phyloP scores from a whole-genome alignment of 1,139 yeast species.

The Candida dubliniensis region DNA sequence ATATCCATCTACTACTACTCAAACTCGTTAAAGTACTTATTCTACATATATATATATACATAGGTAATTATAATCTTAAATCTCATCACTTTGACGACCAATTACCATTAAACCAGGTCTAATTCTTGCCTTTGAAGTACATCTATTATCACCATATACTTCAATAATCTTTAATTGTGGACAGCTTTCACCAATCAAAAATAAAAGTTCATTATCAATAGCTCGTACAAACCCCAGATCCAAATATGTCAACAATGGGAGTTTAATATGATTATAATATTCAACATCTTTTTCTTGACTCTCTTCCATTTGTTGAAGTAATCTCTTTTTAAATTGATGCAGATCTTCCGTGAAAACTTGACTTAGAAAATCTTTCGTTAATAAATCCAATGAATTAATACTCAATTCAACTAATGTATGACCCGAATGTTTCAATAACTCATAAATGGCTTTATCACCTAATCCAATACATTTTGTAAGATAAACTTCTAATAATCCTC shows the following conservation, averaged over 20 bases:
- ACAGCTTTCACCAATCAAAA: slow-evolving; percentile 54
- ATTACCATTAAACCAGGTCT: slow-evolving; percentile 61
- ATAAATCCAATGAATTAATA: slow-evolving; percentile 65
- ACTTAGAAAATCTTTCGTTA: slow-evolving; percentile 51
- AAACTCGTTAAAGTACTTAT: no score
- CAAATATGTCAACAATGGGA: slow-evolving; percentile 60
- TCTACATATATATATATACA: background rate
- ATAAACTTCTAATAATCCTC: slow-evolving; percentile 62
- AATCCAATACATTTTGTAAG: slow-evolving; percentile 66
- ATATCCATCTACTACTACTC: slow-evolving; percentile 20
- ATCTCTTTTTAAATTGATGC: slow-evolving; percentile 30
- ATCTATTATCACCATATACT: slow-evolving; percentile 74
- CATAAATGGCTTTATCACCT: slow-evolving; percentile 60
- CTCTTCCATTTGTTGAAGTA: slow-evolving; percentile 24
- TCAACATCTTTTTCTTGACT: slow-evolving; percentile 10
- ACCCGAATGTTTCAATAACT: slow-evolving; percentile 63
- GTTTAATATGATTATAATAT: slow-evolving; percentile 23
- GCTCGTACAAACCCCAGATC: slow-evolving; percentile 78
- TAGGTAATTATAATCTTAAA: background rate
- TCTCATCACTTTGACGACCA: slow-evolving; percentile 62
- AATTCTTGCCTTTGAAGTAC: slow-evolving; percentile 55
- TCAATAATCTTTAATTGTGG: slow-evolving; percentile 65
- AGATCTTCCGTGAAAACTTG: slow-evolving; percentile 40
- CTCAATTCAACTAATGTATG: slow-evolving; percentile 66
- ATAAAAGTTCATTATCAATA: slow-evolving; percentile 64